These are phyloP conservation scores for Coemansia sp. DNA, from an alignment of 192 early-diverging fungal species.

Conservation along the genomic window DNA sequence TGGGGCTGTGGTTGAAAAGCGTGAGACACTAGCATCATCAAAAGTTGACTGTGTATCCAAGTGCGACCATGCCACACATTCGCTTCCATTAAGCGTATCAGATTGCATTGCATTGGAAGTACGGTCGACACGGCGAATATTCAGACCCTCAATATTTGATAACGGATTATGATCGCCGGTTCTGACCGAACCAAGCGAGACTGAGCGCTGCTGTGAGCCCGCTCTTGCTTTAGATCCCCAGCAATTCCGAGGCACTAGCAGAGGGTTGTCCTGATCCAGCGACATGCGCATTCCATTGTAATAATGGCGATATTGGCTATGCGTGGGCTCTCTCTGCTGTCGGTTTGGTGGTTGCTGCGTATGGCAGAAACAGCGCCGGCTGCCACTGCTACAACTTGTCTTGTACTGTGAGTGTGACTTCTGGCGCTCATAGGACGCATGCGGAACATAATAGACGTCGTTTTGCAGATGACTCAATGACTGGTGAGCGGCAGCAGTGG, in stretches of 20 bases:
- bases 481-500: neutral
- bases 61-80: slow-evolving; percentile 44
- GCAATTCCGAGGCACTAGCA: neutral
- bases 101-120: slow-evolving; percentile 47
- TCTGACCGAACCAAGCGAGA: slow-evolving; percentile 10
- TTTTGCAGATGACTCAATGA: neutral
- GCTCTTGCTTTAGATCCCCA: neutral
- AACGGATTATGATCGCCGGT: slow-evolving; percentile 10
- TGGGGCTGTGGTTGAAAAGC: slow-evolving; percentile 9
- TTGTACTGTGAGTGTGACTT: neutral
- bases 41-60: slow-evolving; percentile 28
- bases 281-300: neutral
- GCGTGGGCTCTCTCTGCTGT: neutral
- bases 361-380: neutral
- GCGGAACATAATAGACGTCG: neutral
- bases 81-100: slow-evolving; percentile 31
- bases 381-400: neutral
- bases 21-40: slow-evolving; percentile 26
- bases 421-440: neutral
- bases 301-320: neutral
- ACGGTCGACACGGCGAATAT: slow-evolving; percentile 28
- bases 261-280: neutral
- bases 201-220: neutral
- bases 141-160: slow-evolving; percentile 32
- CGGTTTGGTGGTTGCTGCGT: neutral